A percentile compares a stretch with the other conserved stretches of the same genome.
These are phyloP conservation scores for Lindgomyces ingoldianus DNA, from an alignment of 495 filamentous ascomycete species.

Conservation along the genomic window DNA sequence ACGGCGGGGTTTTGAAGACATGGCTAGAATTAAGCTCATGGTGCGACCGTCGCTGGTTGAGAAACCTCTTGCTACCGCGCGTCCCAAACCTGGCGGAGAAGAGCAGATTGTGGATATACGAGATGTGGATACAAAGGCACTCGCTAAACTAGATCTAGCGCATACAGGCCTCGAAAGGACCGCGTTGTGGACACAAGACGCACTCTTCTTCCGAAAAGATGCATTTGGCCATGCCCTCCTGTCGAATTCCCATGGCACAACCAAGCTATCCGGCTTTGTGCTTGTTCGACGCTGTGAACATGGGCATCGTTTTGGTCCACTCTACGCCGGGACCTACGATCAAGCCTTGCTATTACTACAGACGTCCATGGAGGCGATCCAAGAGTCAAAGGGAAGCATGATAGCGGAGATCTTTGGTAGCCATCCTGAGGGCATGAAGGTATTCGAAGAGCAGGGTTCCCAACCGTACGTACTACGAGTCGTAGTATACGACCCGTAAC, in stretches of 20 bases:
- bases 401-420: conserved; percentile 27
- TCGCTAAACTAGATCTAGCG: conserved; percentile 19
- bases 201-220: conserved; percentile 25
- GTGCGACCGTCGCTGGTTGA: conserved; percentile 18
- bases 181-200: conserved; percentile 28
- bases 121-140: neutral
- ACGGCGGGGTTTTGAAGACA: conserved; percentile 26
- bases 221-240: conserved; percentile 23
- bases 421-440: conserved; percentile 11
- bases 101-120: conserved; percentile 20
- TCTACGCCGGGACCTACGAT: conserved; percentile 24
- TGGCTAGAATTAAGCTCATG: conserved; percentile 21
- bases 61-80: neutral
- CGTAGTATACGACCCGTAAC: too few species aligned
- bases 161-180: conserved; percentile 26
- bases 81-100: neutral
- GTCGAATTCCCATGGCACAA: neutral
- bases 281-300: conserved; percentile 29
- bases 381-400: conserved; percentile 10
- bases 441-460: conserved; percentile 33
- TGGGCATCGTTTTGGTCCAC: conserved; percentile 33
- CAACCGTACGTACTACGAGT: too few species aligned
- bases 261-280: conserved; percentile 18
- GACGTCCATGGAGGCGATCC: conserved; percentile 19
- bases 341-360: conserved; percentile 15